Evolutionary conservation across 2,329 filamentous ascomycete species (phyloP).

Genomic region (Albophoma yamanashiensis): DNA sequence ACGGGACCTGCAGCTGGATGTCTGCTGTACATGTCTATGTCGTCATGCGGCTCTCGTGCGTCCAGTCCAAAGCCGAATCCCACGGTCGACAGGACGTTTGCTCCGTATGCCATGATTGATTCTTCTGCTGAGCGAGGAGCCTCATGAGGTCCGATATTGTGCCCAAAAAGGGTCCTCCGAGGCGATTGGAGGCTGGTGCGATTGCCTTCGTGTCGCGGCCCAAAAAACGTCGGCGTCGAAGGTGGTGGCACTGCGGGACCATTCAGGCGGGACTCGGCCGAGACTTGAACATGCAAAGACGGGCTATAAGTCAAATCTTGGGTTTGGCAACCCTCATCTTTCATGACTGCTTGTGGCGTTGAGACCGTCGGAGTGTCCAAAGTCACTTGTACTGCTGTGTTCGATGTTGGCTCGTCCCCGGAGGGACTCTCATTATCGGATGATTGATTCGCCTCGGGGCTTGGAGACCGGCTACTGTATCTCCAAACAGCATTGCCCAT

Average conservation of each 20-base stretch:
- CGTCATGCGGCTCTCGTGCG: neutral
- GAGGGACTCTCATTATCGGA: slow-evolving; percentile 9
- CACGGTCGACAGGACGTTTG: neutral
- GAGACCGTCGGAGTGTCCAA: slow-evolving; percentile 4
- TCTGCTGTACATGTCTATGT: neutral
- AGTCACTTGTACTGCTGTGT: neutral
- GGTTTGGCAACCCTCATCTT: slow-evolving; percentile 25
- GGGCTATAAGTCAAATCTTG: slow-evolving; percentile 17
- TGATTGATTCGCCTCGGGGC: slow-evolving; percentile 44
- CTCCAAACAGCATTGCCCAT: slow-evolving; percentile 61
- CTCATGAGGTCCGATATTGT: neutral
- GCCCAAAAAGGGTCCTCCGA: slow-evolving; percentile 4
- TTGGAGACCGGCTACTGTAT: slow-evolving; percentile 60
- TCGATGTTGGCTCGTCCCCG: neutral
- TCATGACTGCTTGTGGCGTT: slow-evolving; percentile 16
- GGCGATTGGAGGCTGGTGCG: slow-evolving; percentile 4
- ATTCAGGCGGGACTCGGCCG: slow-evolving; percentile 13
- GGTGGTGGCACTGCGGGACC: slow-evolving; percentile 2
- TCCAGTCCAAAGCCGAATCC: slow-evolving; percentile 1
- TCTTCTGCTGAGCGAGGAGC: neutral
- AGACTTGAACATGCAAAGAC: slow-evolving; percentile 15
- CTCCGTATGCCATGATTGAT: neutral
- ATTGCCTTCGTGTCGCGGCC: neutral
- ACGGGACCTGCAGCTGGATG: neutral
- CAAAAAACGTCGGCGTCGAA: slow-evolving; percentile 1